Evolutionary conservation across 441 rosid species (phyloP), one percentile per base, ranked within the genome.

Genomic region (Pelargonium cotyledonis): DNA sequence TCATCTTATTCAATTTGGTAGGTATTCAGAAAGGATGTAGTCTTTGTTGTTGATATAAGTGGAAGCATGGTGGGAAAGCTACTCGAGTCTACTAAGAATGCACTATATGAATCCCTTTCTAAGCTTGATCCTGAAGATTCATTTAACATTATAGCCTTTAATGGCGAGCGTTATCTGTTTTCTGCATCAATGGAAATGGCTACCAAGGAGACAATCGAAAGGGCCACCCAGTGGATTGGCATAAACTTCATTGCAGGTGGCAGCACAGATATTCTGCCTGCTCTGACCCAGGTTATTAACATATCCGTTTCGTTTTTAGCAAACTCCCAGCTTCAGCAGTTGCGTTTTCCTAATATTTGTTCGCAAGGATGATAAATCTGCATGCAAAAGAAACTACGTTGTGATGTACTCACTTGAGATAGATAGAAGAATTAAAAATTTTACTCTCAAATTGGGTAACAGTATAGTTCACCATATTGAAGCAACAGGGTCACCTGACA

Each of bases 31-130:
- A 86, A 84, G 83, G 92, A 87, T 80, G 80, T 93, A 40, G 79
- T 93, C 69, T 96, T 89, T 84, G 79, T 89, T 77, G 80, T 93
- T 82, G 99, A 96, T 77, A 84, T 89, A 76, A 96, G 98, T 85
- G 88, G 81, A 78, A 96, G 99, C 82, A 93, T 96, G 98, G 70
- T 57, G 74, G 96, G 96, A 71, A 88, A 77, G 80, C 83, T 88
- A 61, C 85, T 96, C 11, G 91, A 85, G 84, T 84, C 79, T 74
- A 81, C 87, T 18, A 84, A 88, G 78, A 84, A 70, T 73, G 96
- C 95, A 40, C 57, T 96, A 79, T 76, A 78, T 35, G 73, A 76
- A 55, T 85, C 90, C 14, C 85, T 96, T 49, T 70, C 73, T 65
- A 77, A 79, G 80, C 95, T 93, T 51, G 82, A 71, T 78, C 79